Evolutionary conservation across 805 yeast genomes (phyloP).

Genomic region (Saturnispora ahearnii): DNA sequence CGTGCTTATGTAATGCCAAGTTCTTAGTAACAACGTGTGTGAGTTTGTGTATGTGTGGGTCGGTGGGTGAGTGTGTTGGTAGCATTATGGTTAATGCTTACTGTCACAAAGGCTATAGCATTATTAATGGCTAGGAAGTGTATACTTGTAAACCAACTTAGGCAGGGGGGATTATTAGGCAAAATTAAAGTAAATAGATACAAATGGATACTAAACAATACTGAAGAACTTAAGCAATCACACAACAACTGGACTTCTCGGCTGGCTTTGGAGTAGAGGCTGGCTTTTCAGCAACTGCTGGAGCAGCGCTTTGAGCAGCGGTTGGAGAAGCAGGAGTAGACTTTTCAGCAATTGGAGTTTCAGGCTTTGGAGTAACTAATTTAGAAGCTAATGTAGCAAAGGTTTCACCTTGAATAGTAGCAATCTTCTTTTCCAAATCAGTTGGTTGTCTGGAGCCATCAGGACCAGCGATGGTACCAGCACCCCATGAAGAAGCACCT

Average conservation of each 20-base stretch:
- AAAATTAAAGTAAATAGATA: neutral
- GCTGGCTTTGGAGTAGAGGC: neutral
- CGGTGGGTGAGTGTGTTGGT: too few relatives aligned
- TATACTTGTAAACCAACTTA: too few relatives aligned
- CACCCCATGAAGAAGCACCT: constrained; percentile 84
- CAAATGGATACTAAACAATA: neutral
- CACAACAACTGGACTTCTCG: constrained; percentile 6
- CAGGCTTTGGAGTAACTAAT: constrained; percentile 8
- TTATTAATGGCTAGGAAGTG: too few relatives aligned
- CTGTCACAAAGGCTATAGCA: too few relatives aligned
- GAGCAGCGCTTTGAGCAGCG: neutral
- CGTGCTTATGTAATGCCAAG: too few relatives aligned
- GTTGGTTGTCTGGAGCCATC: constrained; percentile 69
- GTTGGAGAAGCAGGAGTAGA: neutral
- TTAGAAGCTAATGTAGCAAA: constrained; percentile 41
- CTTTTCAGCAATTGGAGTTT: neutral
- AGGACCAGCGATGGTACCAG: constrained; percentile 68
- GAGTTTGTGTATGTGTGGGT: too few relatives aligned
- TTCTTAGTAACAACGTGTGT: too few relatives aligned
- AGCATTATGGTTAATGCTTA: too few relatives aligned
- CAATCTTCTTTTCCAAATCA: constrained; percentile 54
- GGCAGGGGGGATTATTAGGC: too few relatives aligned
- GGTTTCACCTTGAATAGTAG: constrained; percentile 56
- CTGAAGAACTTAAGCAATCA: constrained; percentile 2
- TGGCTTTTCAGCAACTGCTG: neutral